Percentiles rank a stretch among this genome's conserved stretches.
These are phyloP conservation scores for Brassica carinata DNA, from an alignment of 345 rosid genomes.

Conservation along the genomic window DNA sequence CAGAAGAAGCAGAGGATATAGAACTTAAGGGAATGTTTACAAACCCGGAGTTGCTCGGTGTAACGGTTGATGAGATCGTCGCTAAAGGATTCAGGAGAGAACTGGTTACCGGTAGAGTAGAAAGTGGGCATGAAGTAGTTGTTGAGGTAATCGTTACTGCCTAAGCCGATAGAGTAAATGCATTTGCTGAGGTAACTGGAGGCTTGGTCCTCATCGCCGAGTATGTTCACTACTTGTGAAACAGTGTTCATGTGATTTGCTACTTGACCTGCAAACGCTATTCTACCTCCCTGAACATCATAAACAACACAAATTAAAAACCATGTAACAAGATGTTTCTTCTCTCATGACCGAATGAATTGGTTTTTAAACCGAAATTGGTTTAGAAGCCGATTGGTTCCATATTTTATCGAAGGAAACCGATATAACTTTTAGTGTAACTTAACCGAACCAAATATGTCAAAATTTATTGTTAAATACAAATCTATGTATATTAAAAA, in stretches of 20 bases:
- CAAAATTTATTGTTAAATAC: not conserved
- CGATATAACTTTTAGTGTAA: not conserved
- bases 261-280: conserved; percentile 77
- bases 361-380: too few relatives aligned
- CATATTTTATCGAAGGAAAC: not conserved
- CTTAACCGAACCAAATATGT: not conserved
- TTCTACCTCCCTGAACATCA: conserved; percentile 62
- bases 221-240: conserved; percentile 55
- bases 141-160: conserved; percentile 95
- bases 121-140: conserved; percentile 85
- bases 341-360: not conserved
- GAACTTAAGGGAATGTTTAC: not conserved
- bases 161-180: conserved; percentile 73
- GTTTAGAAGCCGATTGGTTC: not conserved
- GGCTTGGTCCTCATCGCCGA: conserved; percentile 58
- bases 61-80: conserved; percentile 61
- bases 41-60: conserved; percentile 64
- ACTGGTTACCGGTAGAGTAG: conserved; percentile 60
- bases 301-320: not conserved
- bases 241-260: conserved; percentile 66
- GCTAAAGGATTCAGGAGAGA: conserved; percentile 58
- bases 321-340: not conserved
- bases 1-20: not conserved
- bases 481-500: not conserved
- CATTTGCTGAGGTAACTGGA: conserved; percentile 65